Evolutionary conservation across 176 grass and related monocot species (phyloP).

Genomic region (Avena sativa): DNA sequence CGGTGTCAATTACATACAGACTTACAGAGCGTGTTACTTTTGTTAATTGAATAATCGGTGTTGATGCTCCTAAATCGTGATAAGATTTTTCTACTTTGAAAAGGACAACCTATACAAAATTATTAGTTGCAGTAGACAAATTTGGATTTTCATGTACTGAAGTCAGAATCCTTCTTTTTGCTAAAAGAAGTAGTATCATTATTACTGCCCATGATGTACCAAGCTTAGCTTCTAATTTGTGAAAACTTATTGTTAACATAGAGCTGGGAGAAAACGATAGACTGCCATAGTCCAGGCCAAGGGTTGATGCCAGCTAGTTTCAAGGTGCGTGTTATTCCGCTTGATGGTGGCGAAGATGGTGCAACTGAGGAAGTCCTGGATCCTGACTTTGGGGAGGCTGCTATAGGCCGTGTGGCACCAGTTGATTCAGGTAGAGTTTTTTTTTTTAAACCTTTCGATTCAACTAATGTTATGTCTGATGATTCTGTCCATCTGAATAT

Average conservation of each 20-base stretch:
- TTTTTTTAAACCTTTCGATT: constrained; percentile 46
- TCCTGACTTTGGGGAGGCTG: constrained; percentile 91
- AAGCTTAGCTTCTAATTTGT: neutral
- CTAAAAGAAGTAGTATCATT: neutral
- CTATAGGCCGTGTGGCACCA: constrained; percentile 82
- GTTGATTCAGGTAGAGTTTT: constrained; percentile 75
- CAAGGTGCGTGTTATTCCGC: constrained; percentile 76
- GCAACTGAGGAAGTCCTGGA: constrained; percentile 84
- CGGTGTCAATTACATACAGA: neutral
- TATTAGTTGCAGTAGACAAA: neutral
- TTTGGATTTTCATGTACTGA: neutral
- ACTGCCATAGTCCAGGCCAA: constrained; percentile 90
- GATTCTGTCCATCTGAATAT: neutral
- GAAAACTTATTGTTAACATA: constrained; percentile 19
- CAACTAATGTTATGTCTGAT: constrained; percentile 12
- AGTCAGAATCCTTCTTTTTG: neutral
- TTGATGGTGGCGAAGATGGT: constrained; percentile 68
- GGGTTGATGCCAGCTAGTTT: constrained; percentile 91
- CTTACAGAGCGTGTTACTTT: neutral
- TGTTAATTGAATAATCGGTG: neutral
- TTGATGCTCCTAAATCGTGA: neutral
- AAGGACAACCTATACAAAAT: neutral
- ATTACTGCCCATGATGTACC: neutral
- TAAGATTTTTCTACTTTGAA: neutral
- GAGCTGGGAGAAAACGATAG: constrained; percentile 99